These are phyloP conservation scores for Babesia gibsoni DNA, from an alignment of 169 alveolate species.

Conservation along the genomic window DNA sequence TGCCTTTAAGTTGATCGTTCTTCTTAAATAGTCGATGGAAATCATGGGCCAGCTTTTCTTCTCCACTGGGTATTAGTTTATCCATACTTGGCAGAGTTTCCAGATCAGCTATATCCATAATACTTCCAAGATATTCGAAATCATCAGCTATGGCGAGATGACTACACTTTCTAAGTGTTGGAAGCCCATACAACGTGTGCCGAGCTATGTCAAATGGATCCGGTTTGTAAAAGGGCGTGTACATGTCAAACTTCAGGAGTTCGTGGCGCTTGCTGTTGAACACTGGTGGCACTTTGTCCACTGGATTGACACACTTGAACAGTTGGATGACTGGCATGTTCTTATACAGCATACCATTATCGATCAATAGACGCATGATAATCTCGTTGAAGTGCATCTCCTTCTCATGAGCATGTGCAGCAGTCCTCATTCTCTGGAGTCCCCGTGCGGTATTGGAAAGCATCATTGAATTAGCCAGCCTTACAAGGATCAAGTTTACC, in stretches of 20 bases:
- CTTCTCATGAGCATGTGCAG: conserved; percentile 72
- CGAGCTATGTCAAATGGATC: conserved; percentile 52
- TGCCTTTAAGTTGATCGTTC: not conserved
- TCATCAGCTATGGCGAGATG: conserved; percentile 52
- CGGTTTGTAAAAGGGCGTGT: conserved; percentile 28
- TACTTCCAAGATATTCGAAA: conserved; percentile 45
- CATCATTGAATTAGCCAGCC: conserved; percentile 72
- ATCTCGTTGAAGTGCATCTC: conserved; percentile 73
- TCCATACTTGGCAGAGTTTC: not conserved
- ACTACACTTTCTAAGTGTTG: conserved; percentile 47
- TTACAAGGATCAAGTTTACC: conserved; percentile 68
- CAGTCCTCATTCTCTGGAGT: conserved; percentile 56
- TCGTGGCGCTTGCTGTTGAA: conserved; percentile 21
- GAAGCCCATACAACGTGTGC: conserved; percentile 41
- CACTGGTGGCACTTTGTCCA: conserved; percentile 34
- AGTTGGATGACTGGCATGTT: conserved; percentile 66
- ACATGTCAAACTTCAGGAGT: conserved; percentile 7
- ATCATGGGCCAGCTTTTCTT: not conserved
- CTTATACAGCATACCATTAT: conserved; percentile 64
- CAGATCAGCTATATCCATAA: conserved; percentile 23
- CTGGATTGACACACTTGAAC: conserved; percentile 39
- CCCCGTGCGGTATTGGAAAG: conserved; percentile 68
- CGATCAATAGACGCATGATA: conserved; percentile 65
- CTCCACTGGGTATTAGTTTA: conserved; percentile 7
- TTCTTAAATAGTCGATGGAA: not conserved